These are phyloP conservation scores for Jaltomata sinuosa DNA, from an alignment of 257 asterid genomes.

Conservation along the genomic window DNA sequence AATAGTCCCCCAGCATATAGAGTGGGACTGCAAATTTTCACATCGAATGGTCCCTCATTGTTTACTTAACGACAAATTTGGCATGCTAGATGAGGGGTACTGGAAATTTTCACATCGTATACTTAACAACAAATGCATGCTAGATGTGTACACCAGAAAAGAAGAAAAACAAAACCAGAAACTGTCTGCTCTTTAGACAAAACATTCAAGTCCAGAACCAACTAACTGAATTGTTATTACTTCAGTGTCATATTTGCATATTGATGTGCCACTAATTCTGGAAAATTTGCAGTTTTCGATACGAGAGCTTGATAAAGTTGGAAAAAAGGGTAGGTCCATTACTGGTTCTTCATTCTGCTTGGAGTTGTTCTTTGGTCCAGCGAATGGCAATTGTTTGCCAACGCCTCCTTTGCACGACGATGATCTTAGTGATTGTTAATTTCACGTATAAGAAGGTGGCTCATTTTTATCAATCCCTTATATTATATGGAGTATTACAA, in stretches of 20 bases:
- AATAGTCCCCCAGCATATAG: not conserved
- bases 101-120: not conserved
- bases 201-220: not conserved
- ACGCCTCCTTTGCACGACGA: constrained; percentile 15
- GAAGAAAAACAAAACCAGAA: not conserved
- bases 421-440: constrained; percentile 7
- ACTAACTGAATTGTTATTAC: not conserved
- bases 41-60: not conserved
- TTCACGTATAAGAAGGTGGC: not conserved
- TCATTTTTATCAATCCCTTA: not conserved
- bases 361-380: constrained; percentile 71
- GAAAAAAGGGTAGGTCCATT: constrained; percentile 46
- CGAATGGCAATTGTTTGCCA: constrained; percentile 21
- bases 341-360: constrained; percentile 67
- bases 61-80: not conserved
- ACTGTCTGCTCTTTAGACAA: not conserved
- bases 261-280: not conserved
- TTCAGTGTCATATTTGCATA: not conserved
- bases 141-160: not conserved
- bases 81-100: not conserved
- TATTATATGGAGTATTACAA: not conserved
- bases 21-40: not conserved
- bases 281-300: constrained; percentile 36
- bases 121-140: not conserved
- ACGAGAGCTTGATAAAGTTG: constrained; percentile 64